phyloP scores from a whole-genome alignment of 176 grass and related monocot species.

The Bothriochloa decipiens region DNA sequence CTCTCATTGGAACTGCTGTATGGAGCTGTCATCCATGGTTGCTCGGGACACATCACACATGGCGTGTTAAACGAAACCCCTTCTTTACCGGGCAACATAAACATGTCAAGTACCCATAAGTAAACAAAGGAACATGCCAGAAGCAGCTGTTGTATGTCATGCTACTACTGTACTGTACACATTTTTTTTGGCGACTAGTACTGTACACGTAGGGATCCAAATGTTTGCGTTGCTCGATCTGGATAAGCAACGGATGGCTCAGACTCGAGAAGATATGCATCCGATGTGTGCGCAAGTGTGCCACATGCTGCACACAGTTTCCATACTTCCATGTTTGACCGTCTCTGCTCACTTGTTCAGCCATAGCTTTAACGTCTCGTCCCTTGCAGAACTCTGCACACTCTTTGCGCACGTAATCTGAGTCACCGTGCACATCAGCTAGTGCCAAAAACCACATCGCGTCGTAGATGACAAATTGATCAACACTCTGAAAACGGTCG shows the following conservation, averaged over 20 bases:
- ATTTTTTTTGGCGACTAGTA: no score
- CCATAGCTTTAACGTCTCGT: background rate
- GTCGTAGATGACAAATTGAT: background rate
- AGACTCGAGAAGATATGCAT: background rate
- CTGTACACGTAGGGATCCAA: background rate
- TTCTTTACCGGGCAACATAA: background rate
- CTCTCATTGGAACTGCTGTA: no score
- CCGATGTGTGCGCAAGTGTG: background rate
- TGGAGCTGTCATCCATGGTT: background rate
- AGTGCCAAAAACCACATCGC: no score
- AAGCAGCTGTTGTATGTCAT: no score
- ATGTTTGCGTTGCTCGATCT: background rate
- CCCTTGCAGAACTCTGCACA: background rate
- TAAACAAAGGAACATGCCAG: no score
- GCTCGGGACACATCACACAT: background rate
- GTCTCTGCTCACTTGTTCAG: background rate
- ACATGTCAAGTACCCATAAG: no score
- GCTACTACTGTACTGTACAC: no score
- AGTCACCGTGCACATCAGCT: background rate
- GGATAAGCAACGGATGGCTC: background rate
- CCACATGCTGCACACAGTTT: no score
- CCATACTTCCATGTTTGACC: conserved; percentile 1
- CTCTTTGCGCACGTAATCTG: conserved; percentile 22
- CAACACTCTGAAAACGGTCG: background rate
- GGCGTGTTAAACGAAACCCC: background rate